Evolutionary conservation across 2,329 filamentous ascomycete species (phyloP), one percentile per base, ranked within the genome.

Genomic region (Zelopaecilomyces penicillatus): DNA sequence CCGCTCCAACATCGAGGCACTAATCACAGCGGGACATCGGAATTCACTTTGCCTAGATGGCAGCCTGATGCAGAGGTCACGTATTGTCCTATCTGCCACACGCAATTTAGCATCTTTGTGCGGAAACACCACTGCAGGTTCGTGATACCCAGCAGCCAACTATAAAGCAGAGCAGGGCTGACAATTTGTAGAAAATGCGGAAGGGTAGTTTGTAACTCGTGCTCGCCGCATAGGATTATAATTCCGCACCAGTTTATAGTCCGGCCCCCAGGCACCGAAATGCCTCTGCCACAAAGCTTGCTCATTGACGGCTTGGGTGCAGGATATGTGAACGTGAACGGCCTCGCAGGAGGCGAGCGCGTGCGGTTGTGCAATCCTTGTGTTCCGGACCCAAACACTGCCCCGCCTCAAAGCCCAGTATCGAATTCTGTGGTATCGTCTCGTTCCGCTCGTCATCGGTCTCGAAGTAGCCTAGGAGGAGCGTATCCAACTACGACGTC

Each of bases 171-270:
- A 10, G 19, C 36, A 41, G 43, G 30, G 43, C 53, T 57, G 38
- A 59, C 38, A 5, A 10, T n/a, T 10, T 19, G 19, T 39, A 85
- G 83, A 54, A 96, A 95, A 76, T 97, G 91, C 61, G 91, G 91
- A 38, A 75, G 89, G 49, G 90, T 97, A 6, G 91, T 97, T 27
- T 97, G 91, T 65, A 82, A 83, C 46, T 74, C 80, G 19, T 97
- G 91, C 67, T 96, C 91, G 3, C 91, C 91, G 4, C 91, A 97
- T 64, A 80, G 89, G 49, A 97, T 97, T 59, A 95, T 87, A 4
- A 96, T 97, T 51, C 91, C 91, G 1, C 79, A 90, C 52, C 87
- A 93, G 59, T 97, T 87, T 62, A 95, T 97, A 52, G 89, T 96
- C 28, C 83, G 84, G 39, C 85, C 87, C 3, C 84, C 85, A 1